phyloP scores from a whole-genome alignment of 2,329 filamentous ascomycete genomes.

The Neonectria sp. region DNA sequence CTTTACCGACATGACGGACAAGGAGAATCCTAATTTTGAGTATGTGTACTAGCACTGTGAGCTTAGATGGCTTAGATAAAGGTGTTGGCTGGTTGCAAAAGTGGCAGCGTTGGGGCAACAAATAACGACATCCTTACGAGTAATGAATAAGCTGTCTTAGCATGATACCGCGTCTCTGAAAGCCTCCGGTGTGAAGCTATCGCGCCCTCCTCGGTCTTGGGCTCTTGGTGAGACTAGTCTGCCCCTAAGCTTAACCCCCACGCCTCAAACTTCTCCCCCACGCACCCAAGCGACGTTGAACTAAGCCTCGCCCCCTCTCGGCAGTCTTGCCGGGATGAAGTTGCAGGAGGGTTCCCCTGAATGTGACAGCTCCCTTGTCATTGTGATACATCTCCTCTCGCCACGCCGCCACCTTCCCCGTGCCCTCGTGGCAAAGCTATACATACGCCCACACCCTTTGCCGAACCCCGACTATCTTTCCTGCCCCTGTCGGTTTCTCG shows the following conservation, averaged over 20 bases:
- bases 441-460: background rate
- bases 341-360: background rate
- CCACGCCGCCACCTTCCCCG: background rate
- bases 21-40: slow-evolving; percentile 59
- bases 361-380: background rate
- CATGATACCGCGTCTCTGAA: background rate
- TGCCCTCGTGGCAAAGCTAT: background rate
- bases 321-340: background rate
- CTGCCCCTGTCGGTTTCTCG: background rate
- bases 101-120: no score
- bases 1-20: slow-evolving; percentile 59
- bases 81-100: background rate
- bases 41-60: slow-evolving; percentile 54
- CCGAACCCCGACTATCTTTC: background rate
- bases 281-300: background rate
- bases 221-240: background rate
- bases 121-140: background rate
- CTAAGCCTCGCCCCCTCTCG: background rate
- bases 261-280: background rate
- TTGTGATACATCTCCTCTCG: slow-evolving; percentile 9
- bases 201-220: background rate
- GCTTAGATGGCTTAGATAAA: background rate
- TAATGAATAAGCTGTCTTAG: background rate
- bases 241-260: background rate
- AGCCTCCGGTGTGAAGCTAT: background rate